Evolutionary conservation across 768 basidiomycete species (phyloP).

Genomic region (Melanogaster broomeanus): DNA sequence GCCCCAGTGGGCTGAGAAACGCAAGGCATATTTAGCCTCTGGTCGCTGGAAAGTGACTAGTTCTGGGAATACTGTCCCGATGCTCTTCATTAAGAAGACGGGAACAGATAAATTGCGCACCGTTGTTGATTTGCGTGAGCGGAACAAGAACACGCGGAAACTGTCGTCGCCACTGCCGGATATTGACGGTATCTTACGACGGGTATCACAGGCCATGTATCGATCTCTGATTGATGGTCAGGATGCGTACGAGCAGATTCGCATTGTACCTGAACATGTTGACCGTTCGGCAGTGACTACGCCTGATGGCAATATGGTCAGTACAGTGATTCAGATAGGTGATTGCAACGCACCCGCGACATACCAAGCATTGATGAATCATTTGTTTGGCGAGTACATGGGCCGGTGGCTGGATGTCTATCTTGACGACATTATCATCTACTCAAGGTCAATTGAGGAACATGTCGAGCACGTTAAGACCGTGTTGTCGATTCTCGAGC

Average conservation of each 20-base stretch:
- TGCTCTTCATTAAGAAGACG: conserved; percentile 1
- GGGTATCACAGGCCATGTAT: conserved; percentile 2
- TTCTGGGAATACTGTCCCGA: background rate
- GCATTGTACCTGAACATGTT: conserved; percentile 7
- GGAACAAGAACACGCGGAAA: conserved; percentile 16
- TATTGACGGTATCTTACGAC: conserved; percentile 13
- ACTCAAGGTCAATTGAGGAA: conserved; percentile 21
- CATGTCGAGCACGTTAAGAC: conserved; percentile 33
- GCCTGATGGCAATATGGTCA: conserved; percentile 37
- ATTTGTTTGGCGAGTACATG: background rate
- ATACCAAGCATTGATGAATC: conserved; percentile 33
- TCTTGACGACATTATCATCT: conserved; percentile 4
- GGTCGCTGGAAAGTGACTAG: background rate
- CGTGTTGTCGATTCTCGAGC: conserved; percentile 36
- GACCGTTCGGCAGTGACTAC: conserved; percentile 41
- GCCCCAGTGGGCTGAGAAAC: background rate
- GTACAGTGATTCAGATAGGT: conserved; percentile 9
- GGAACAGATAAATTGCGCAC: background rate
- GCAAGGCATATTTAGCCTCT: background rate
- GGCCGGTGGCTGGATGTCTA: background rate
- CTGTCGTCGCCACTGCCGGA: conserved; percentile 17
- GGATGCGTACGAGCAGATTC: conserved; percentile 22
- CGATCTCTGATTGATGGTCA: conserved; percentile 11
- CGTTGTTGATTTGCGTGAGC: conserved; percentile 12
- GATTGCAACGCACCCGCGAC: conserved; percentile 46